Evolutionary conservation across 352 stramenopile genomes (phyloP), one percentile per base, ranked within the genome.

Genomic region (Vaucheria bursata): DNA sequence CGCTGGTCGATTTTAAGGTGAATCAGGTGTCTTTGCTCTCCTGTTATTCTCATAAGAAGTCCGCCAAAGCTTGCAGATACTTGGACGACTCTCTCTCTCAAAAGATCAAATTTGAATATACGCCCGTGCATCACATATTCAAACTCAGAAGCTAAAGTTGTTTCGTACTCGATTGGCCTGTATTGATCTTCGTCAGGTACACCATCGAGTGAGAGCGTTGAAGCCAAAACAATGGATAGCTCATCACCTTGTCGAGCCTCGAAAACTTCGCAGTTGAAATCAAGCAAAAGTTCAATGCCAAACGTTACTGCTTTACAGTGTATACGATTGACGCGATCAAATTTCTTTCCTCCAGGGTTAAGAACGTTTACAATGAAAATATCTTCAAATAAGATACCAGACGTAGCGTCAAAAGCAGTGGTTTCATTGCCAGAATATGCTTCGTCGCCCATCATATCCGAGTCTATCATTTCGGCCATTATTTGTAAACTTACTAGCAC

Each of bases 111-210:
- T 36, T 97, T 91, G 88, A 97, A 98, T 33, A 98, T 92, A 78
- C 96, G 94, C 80, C 95, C 95, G 87, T 98, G 97, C 94, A 98
- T 98, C 39, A 96, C 94, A 85, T 98, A 98, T 87, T 98, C 95
- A 84, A 98, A 98, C 78, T 96, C 94, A 86, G 98, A 94, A 64
- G 97, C 88, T 36, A 98, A 88, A 32, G 92, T 78, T 67, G 73
- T 71, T 71, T 81, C 76, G 29, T 81, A 53, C 7, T 71, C 76
- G 37, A 81, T 40, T 7, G 76, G 76, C 69, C 71, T 75, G 37
- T 82, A 82, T 6, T 71, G 94, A 79, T 90, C 90, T 86, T 98
- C 93, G 81, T 97, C 94, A 6, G 93, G 93, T 85, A 93, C 96
- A 68, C 94, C 94, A 81, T 98, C 94, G 8, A 98, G 86, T 85